A percentile compares a stretch with the other conserved stretches of the same genome.
These are phyloP conservation scores for Orobanche coerulescens DNA, from an alignment of 257 asterid genomes.

Conservation along the genomic window DNA sequence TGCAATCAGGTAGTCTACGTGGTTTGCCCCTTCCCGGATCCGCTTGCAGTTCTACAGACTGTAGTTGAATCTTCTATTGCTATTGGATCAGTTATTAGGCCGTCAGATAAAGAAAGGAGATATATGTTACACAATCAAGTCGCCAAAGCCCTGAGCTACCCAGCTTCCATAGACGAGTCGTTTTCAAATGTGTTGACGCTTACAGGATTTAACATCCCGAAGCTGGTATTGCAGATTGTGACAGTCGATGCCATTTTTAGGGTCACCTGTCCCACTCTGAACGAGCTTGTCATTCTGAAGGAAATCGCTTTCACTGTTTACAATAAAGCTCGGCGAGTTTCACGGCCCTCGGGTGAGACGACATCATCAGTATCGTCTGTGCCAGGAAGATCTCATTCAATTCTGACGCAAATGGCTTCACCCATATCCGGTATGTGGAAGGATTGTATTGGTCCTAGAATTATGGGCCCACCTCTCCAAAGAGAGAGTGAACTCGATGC, in stretches of 20 bases:
- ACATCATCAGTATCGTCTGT: slow-evolving; percentile 41
- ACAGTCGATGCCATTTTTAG: slow-evolving; percentile 93
- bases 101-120: slow-evolving; percentile 89
- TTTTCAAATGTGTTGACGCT: slow-evolving; percentile 81
- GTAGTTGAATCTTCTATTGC: slow-evolving; percentile 87
- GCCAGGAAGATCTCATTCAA: slow-evolving; percentile 68
- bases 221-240: slow-evolving; percentile 89
- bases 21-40: slow-evolving; percentile 99
- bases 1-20: slow-evolving; percentile 79
- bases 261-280: slow-evolving; percentile 81
- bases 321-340: slow-evolving; percentile 82
- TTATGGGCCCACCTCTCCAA: slow-evolving; percentile 58
- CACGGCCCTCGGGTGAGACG: slow-evolving; percentile 56
- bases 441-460: slow-evolving; percentile 73
- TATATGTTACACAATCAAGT: slow-evolving; percentile 90
- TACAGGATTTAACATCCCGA: slow-evolving; percentile 88
- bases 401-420: slow-evolving; percentile 65
- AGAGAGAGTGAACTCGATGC: slow-evolving; percentile 89
- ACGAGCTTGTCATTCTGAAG: slow-evolving; percentile 77
- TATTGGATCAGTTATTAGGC: slow-evolving; percentile 74
- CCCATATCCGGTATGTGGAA: slow-evolving; percentile 90
- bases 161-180: slow-evolving; percentile 84
- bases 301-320: slow-evolving; percentile 95
- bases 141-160: slow-evolving; percentile 85
- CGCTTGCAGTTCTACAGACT: slow-evolving; percentile 87